Evolutionary conservation across 2,329 filamentous ascomycete species (phyloP).

Genomic region (Phialophora expanda): DNA sequence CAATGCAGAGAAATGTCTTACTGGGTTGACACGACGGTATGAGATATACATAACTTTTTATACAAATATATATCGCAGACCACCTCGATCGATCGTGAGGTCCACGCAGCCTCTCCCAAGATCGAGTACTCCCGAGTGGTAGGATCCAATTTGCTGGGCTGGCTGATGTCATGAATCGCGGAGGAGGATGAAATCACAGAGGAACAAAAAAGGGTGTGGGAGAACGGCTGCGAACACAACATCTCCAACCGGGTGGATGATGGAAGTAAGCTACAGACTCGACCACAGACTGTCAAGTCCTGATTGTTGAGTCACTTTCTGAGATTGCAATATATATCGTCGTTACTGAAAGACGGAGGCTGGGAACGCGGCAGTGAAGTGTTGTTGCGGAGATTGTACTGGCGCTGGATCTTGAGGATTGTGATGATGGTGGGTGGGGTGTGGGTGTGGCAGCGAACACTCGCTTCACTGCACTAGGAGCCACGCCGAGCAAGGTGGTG

Average conservation of each 20-base stretch:
- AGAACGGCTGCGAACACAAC: neutral
- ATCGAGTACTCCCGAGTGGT: neutral
- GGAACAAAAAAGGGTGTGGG: neutral
- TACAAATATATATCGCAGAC: too few species aligned
- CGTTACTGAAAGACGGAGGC: neutral
- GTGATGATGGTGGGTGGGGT: neutral
- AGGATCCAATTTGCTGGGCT: neutral
- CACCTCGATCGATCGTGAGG: neutral
- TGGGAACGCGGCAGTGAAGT: neutral
- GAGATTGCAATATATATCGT: neutral
- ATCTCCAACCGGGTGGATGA: constrained; percentile 4
- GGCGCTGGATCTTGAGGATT: neutral
- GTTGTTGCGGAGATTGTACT: neutral
- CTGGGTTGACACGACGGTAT: too few species aligned
- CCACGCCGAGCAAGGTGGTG: neutral
- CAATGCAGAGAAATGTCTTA: too few species aligned
- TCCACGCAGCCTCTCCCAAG: neutral
- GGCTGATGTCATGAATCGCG: neutral
- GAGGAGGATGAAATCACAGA: neutral
- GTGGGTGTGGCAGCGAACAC: neutral
- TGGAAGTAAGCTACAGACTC: neutral
- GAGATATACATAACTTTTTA: too few species aligned
- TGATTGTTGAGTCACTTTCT: neutral
- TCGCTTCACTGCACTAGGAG: neutral
- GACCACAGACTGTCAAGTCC: neutral